Base-by-base conservation (phyloP, 371 early-diverging fungal species). In the Funneliformis caledonium region DNA sequence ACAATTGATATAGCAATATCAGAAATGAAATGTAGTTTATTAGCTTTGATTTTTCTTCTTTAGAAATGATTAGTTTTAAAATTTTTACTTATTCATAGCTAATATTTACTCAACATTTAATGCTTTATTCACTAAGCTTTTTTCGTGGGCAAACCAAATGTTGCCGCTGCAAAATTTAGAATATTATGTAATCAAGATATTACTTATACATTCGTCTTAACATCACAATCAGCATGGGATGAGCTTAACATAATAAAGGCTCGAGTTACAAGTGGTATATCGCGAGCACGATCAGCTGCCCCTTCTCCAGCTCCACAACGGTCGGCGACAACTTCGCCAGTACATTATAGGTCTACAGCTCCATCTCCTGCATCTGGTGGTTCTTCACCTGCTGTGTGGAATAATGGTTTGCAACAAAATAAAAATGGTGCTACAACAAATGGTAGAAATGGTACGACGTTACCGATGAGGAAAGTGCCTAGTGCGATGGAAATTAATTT, bases 401-500 rank as follows among this genome's bases (percentile, higher is more conserved):
- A 65, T 37, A 45, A 22, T n/a, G 4, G 52, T 31, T 11, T 22
- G 42, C 42, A 22, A 19, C 83, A 83, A 2, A 76, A 84, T 69
- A 74, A 83, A 75, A 84, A 84, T 83, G 22, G 42, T 70, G 11
- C 70, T 22, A 16, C 42, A 65, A 56, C 56, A 19, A 56, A 56
- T 56, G n/a, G 56, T 56, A 56, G 56, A 56, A 56, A 56, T 56
- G 19, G 56, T 19, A 19, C 56, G 56, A 19, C 56, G 56, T 16
- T 19, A 56, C 56, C 56, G 19, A n/a, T 70, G 4, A 37, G 70
- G 22, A 70, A 70, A 43, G 5, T 43, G 14, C 9, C 67, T 19
- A 83, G 80, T 70, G 67, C 82, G 0, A 88, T 89, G 61, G 90
- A 89, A 59, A 89, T 95, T 60, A 87, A 89, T 67, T 84, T 90